These are phyloP conservation scores for Colletotrichum chlorophyti DNA, from an alignment of 2,329 filamentous ascomycete genomes.

Conservation along the genomic window DNA sequence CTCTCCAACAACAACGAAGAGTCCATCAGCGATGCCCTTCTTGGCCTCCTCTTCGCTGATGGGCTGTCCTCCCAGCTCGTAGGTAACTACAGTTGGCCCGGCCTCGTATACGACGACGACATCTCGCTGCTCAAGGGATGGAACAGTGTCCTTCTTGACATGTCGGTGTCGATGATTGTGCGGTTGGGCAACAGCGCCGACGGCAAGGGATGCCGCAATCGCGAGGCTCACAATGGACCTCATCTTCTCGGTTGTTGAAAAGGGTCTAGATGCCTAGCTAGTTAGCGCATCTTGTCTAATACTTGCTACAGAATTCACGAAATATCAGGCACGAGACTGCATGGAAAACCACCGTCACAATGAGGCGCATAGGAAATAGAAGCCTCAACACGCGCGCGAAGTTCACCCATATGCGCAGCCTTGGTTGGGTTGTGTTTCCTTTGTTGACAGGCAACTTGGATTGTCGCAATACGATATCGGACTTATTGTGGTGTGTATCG, in stretches of 20 bases:
- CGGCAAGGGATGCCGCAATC: conserved; percentile 59
- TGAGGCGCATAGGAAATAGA: no score
- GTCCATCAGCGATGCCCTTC: conserved; percentile 73
- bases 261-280: background rate
- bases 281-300: conserved; percentile 18
- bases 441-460: no score
- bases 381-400: no score
- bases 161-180: conserved; percentile 68
- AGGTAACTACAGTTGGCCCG: conserved; percentile 71
- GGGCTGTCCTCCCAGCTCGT: conserved; percentile 70
- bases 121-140: conserved; percentile 55
- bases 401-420: no score
- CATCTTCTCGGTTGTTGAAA: conserved; percentile 42
- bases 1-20: conserved; percentile 71
- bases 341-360: no score
- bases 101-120: conserved; percentile 62
- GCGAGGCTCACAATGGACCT: conserved; percentile 57
- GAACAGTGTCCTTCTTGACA: conserved; percentile 58
- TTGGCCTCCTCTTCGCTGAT: conserved; percentile 71
- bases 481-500: no score
- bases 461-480: no score
- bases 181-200: conserved; percentile 61
- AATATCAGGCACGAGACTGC: no score
- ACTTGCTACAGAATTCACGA: no score
- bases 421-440: no score